Evolutionary conservation across 2,329 filamentous ascomycete species (phyloP), one percentile per base, ranked within the genome.

Genomic region (Alternaria sp.): DNA sequence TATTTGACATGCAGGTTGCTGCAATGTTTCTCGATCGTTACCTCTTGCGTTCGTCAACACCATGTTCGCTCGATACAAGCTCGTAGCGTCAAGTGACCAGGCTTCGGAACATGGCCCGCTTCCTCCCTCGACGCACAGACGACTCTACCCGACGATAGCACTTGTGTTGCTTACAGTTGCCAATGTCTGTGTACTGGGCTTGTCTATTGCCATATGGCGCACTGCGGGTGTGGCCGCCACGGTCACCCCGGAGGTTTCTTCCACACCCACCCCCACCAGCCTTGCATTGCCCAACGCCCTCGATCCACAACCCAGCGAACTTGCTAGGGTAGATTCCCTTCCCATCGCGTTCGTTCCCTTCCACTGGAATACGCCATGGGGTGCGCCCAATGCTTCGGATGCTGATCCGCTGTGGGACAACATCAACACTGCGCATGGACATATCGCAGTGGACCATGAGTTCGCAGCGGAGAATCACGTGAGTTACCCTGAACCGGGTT

Each of bases 351-450:
- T 39, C 22, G 26, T 59, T 5, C 56, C 56, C 9, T 59, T 59
- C 28, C 22, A 48, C 9, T 59, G 56, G 56, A 43, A 59, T 34
- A 59, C 56, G 26, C 49, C 56, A 48, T 59, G 56, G 56, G 56
- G 56, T 34, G 41, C 48, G 11, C 42, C 56, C 20, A 59, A 54
- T 12, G 56, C 62, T 30, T 65, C 62, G 7, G 63, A 68, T 22
- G 65, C 57, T 11, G 64, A 72, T 36, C 41, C 43, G 14, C 59
- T 69, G 14, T 75, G 72, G 72, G 62, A 73, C 8, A 54, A 46
- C 1, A 73, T 75, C 43, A 59, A 62, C 20, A 68, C 68, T 7
- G 58, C 70, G 14, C 72, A 75, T 51, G 72, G 72, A 20, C 65
- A 73, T 47, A 63, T 75, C 16, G 68, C 72, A 12, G 60, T 74